Base-by-base conservation (phyloP, 371 early-diverging fungal genomes). In the Mucor velutinosus region DNA sequence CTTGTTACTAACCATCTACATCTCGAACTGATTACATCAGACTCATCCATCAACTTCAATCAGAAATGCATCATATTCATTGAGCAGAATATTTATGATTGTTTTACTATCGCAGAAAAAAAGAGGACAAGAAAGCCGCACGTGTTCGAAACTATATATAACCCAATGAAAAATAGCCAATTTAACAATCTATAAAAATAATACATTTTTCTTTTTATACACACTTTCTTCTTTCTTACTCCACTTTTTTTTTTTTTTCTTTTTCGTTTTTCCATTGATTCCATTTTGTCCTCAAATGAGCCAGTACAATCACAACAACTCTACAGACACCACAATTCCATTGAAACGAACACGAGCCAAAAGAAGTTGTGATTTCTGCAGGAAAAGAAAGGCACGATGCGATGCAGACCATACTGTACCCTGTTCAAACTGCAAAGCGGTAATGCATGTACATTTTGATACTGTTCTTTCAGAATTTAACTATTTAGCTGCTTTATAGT, bases 281-380 rank as follows among this genome's bases (percentile, higher is more conserved):
- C 67, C 30, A 23, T 51, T 51, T 23, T 51, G 25, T 23, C 25
- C 8, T 7, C 21, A 51, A 25, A 51, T 51, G 51, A 51, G 51
- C 23, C 51, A 51, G 63, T 43, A 73, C 43, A 53, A 53, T 27
- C 19, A 59, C 23, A 63, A 49, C 37, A 60, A 47, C 21, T 25
- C 65, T 14, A 39, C 65, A 7, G 49, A 60, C 12, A 21, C 70
- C 23, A 25, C 59, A 15, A 67, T 67, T 35, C 76, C 73, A 27
- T 58, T 81, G 19, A 84, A 84, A 66, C 66, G 84, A 21, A 81
- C 82, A 25, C 71, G 84, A 37, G 84, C 84, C 4, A 84, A 84
- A 71, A 63, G 84, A 19, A 84, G 84, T 55, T 84, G 84, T 70
- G 84, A 84, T 63, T 81, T 81, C 66, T 84, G 84, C 61, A 65